Evolutionary conservation across 2,329 filamentous ascomycete genomes (phyloP), one percentile per base, ranked within the genome.

Genomic region (Cucurbitaria berberidis): DNA sequence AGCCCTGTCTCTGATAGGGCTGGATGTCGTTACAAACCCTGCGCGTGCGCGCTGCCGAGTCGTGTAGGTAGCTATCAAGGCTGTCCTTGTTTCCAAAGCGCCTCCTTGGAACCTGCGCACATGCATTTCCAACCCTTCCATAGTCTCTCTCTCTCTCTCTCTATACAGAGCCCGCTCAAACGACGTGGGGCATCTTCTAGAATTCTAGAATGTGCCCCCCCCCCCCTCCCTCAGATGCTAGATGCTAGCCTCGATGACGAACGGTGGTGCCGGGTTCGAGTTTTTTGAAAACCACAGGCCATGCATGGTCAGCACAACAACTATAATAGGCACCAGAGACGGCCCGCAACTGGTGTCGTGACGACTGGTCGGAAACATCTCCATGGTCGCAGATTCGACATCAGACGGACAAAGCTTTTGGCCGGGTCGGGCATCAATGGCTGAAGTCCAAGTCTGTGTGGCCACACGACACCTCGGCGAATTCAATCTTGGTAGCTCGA

Each of bases 401-500:
- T 49, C 27, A 30, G 55, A 47, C 46, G 50, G 41, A 55, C 45
- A 51, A 45, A 56, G 54, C 52, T 56, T 57, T 63, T 55, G 45
- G 50, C 58, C 30, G 53, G 56, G 59, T 62, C 64, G 57, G 63
- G 58, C 61, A 62, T 48, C 51, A 60, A 39, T 34, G 55, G 56
- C 53, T 62, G 47, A 57, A 60, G n/a, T 57, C 58, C 39, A 41
- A 45, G 50, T 58, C 57, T 63, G 55, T 53, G 52, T 61, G 39
- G 21, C 56, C 35, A 53, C 57, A 59, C 53, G 51, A 57, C 56
- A 58, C 64, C 66, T 71, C 68, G 68, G 69, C 63, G 60, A 61
- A 65, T 63, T 63, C 51, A 58, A 55, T 62, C 53, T 49, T 38
- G 43, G 47, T 48, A 67, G 63, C 55, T 53, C 48, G 58, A 69